phyloP scores from a whole-genome alignment of 202 grass and related monocot species.

The Schoenoplectus triqueter region DNA sequence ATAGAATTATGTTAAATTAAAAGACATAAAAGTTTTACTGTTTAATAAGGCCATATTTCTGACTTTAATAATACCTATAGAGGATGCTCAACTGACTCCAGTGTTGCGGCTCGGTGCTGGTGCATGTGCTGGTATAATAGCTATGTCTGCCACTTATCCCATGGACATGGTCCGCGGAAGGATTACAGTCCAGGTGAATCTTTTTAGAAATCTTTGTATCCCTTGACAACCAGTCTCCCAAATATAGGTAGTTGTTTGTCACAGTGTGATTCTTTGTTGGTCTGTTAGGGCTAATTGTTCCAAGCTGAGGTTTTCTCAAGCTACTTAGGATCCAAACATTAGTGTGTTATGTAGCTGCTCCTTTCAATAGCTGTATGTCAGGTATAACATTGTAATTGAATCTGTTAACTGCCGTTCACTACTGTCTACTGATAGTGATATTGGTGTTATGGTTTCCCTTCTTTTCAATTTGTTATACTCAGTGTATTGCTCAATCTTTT shows the following conservation, averaged over 20 bases:
- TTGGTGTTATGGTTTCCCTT: not conserved
- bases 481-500: slow-evolving; percentile 1
- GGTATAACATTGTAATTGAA: not conserved
- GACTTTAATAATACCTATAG: slow-evolving; percentile 50
- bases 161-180: slow-evolving; percentile 99
- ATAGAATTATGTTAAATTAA: not conserved
- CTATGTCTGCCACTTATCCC: slow-evolving; percentile 99
- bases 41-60: slow-evolving; percentile 4
- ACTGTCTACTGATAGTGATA: not conserved
- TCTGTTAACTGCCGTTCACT: not conserved
- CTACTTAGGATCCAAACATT: not conserved
- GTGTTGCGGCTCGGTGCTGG: slow-evolving; percentile 96
- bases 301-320: slow-evolving; percentile 25
- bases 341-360: not conserved
- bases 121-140: slow-evolving; percentile 97
- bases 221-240: not conserved
- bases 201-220: not conserved
- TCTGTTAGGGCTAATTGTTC: slow-evolving; percentile 6
- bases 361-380: not conserved
- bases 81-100: slow-evolving; percentile 87
- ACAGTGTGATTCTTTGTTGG: not conserved
- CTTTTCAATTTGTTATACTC: not conserved
- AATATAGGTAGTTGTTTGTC: not conserved
- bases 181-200: slow-evolving; percentile 88
- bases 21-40: not conserved